Evolutionary conservation across 441 rosid species (phyloP).

Genomic region (Omphalea diandra): DNA sequence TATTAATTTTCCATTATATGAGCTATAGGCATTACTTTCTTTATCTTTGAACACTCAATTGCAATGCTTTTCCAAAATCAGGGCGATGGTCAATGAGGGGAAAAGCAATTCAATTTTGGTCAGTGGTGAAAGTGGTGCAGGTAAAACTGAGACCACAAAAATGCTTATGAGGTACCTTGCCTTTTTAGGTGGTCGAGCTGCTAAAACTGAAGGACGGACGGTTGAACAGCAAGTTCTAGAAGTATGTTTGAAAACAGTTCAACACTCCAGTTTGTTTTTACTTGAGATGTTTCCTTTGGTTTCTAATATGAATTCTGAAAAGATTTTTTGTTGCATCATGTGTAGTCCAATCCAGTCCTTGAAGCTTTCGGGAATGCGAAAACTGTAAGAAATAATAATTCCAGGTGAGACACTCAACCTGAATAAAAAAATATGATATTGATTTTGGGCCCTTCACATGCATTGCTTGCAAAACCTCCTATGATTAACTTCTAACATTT

Average conservation of each 20-base stretch:
- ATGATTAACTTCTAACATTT: background rate
- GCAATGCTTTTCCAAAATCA: constrained; percentile 28
- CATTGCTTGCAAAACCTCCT: background rate
- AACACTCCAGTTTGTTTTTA: constrained; percentile 11
- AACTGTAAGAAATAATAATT: constrained; percentile 89
- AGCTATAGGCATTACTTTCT: constrained; percentile 2
- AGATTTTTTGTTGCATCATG: constrained; percentile 14
- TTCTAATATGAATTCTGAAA: constrained; percentile 19
- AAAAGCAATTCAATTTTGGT: constrained; percentile 98
- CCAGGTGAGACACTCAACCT: constrained; percentile 50
- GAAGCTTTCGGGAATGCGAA: constrained; percentile 95
- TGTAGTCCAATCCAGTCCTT: constrained; percentile 90
- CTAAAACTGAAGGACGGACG: constrained; percentile 88
- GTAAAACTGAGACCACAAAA: constrained; percentile 93
- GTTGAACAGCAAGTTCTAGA: constrained; percentile 98
- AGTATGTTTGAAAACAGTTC: constrained; percentile 41
- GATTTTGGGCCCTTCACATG: background rate
- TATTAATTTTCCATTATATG: constrained; percentile 7
- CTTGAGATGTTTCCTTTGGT: constrained; percentile 9
- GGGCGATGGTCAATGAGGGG: constrained; percentile 88
- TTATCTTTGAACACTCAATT: constrained; percentile 7
- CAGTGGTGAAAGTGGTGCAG: constrained; percentile 99
- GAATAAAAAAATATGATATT: background rate
- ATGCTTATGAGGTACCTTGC: constrained; percentile 99
- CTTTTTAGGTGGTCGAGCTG: constrained; percentile 87